Percentiles rank a stretch among this genome's conserved stretches.
Evolutionary conservation across 192 early-diverging fungal species (phyloP).

Genomic region (Backusella macrospora): DNA sequence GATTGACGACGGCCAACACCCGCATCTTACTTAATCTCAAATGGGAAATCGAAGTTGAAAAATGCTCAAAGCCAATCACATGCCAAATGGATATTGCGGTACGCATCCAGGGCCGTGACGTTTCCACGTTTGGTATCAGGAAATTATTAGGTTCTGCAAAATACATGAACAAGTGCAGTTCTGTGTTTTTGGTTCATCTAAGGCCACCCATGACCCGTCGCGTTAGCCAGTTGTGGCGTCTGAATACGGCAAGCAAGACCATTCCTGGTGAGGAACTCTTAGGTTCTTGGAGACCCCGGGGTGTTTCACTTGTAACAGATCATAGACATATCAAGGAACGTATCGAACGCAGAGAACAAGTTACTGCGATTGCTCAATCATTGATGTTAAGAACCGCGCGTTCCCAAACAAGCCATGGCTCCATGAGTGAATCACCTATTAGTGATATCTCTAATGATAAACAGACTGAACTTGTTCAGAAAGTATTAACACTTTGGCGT

Average conservation of each 20-base stretch:
- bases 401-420: slow-evolving; percentile 32
- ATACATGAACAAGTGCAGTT: slow-evolving; percentile 46
- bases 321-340: slow-evolving; percentile 43
- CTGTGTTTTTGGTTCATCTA: slow-evolving; percentile 65
- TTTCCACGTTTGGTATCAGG: slow-evolving; percentile 43
- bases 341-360: slow-evolving; percentile 44
- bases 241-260: slow-evolving; percentile 67
- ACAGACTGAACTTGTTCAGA: slow-evolving; percentile 20
- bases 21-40: slow-evolving; percentile 61
- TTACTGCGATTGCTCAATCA: slow-evolving; percentile 45
- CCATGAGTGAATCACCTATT: slow-evolving; percentile 15
- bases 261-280: slow-evolving; percentile 75
- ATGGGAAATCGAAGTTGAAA: slow-evolving; percentile 59
- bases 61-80: slow-evolving; percentile 56
- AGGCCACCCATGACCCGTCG: slow-evolving; percentile 56
- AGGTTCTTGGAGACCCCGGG: slow-evolving; percentile 67
- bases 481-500: slow-evolving; percentile 21
- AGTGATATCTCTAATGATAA: neutral
- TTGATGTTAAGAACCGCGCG: slow-evolving; percentile 35
- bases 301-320: slow-evolving; percentile 65
- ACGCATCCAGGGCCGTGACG: slow-evolving; percentile 62
- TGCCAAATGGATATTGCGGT: slow-evolving; percentile 63
- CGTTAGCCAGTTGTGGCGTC: slow-evolving; percentile 66
- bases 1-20: slow-evolving; percentile 58
- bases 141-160: slow-evolving; percentile 46